Percentiles rank a stretch among this genome's conserved stretches.
Evolutionary conservation across 176 grass and related monocot genomes (phyloP).

Genomic region (Phoenix roebelenii): DNA sequence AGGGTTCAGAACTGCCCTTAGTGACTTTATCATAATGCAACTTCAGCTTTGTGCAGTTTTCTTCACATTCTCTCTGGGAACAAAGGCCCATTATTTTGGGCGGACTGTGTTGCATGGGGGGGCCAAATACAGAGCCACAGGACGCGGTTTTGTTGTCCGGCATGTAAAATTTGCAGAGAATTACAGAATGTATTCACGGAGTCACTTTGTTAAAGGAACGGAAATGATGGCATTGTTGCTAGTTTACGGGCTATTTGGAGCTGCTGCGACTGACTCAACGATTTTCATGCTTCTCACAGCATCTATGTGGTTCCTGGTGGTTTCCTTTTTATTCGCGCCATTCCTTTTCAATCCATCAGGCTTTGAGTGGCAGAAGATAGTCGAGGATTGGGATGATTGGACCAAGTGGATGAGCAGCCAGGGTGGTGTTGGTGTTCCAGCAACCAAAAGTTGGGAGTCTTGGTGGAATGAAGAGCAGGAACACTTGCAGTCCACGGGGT

Average conservation of each 20-base stretch:
- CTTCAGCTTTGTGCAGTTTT: constrained; percentile 82
- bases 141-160: constrained; percentile 73
- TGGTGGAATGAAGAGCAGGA: constrained; percentile 97
- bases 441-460: constrained; percentile 91
- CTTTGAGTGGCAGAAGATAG: constrained; percentile 88
- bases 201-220: constrained; percentile 71
- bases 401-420: constrained; percentile 71
- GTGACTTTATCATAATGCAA: constrained; percentile 77
- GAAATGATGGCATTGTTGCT: constrained; percentile 59
- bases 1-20: constrained; percentile 65
- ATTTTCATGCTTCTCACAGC: constrained; percentile 54
- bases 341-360: constrained; percentile 89
- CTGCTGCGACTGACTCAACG: constrained; percentile 40
- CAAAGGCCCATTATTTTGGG: constrained; percentile 77
- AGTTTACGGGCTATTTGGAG: constrained; percentile 55
- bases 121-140: constrained; percentile 75
- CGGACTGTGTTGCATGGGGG: constrained; percentile 67
- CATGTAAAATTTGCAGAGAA: constrained; percentile 83
- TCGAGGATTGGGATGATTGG: constrained; percentile 92
- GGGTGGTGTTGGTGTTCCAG: constrained; percentile 81
- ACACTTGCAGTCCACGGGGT: constrained; percentile 64
- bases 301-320: constrained; percentile 89
- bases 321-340: constrained; percentile 74
- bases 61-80: constrained; percentile 83
- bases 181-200: constrained; percentile 75